Conservation (phyloP, 306 rosid species). For the Comarum palustre region DNA sequence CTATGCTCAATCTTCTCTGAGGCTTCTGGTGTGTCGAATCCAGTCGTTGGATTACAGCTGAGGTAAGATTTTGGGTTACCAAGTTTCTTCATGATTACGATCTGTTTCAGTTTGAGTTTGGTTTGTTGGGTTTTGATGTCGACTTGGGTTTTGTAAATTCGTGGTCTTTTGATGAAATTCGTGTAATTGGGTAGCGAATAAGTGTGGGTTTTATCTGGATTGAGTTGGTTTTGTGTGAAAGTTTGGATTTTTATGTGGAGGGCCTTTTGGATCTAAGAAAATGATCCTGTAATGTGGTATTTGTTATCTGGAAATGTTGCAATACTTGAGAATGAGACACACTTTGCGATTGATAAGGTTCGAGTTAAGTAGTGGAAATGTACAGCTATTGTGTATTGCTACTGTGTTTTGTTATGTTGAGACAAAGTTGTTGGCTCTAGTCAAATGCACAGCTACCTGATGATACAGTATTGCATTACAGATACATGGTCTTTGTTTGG, state of each 20-base stretch:
- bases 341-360: not conserved
- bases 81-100: slow-evolving; percentile 26
- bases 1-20: slow-evolving; percentile 16
- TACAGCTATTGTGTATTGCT: not conserved
- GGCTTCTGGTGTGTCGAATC: not conserved
- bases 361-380: not conserved
- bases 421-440: too few relatives aligned
- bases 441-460: not conserved
- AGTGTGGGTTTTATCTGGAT: slow-evolving; percentile 27
- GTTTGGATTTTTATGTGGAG: slow-evolving; percentile 16
- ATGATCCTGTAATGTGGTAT: not conserved
- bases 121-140: slow-evolving; percentile 21
- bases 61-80: slow-evolving; percentile 34
- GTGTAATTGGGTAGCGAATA: slow-evolving; percentile 31
- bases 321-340: not conserved
- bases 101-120: slow-evolving; percentile 26
- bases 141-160: slow-evolving; percentile 27
- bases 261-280: slow-evolving; percentile 32
- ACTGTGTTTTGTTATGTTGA: not conserved
- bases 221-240: slow-evolving; percentile 8
- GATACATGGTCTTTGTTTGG: not conserved
- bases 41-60: not conserved
- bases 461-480: not conserved
- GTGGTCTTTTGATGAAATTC: slow-evolving; percentile 14
- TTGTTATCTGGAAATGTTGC: not conserved